Percentiles rank a stretch among this genome's conserved stretches.
Evolutionary conservation across 495 filamentous ascomycete genomes (phyloP).

Genomic region (Aspergillus haitiensis): DNA sequence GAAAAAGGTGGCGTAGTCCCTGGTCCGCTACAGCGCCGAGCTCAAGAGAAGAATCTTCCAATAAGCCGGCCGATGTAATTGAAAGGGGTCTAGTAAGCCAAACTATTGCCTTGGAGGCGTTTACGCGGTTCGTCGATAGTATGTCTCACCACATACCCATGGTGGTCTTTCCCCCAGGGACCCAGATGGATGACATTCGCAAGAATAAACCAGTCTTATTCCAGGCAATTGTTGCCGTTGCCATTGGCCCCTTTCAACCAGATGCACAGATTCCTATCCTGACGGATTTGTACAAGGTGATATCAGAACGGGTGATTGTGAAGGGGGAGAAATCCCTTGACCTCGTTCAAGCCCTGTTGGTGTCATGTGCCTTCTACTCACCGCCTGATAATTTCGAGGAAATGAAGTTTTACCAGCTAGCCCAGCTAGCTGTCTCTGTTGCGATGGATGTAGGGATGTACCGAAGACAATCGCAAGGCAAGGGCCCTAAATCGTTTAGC

Average conservation of each 20-base stretch:
- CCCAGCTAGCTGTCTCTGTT: conserved; percentile 81
- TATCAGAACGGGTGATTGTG: conserved; percentile 73
- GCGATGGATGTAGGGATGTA: conserved; percentile 86
- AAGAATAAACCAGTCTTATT: conserved; percentile 76
- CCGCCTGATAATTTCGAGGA: conserved; percentile 82
- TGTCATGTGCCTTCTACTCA: conserved; percentile 76
- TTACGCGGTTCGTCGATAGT: conserved; percentile 64
- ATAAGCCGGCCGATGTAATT: conserved; percentile 61
- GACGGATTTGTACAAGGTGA: conserved; percentile 67
- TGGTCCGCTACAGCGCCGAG: conserved; percentile 10
- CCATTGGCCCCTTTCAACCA: conserved; percentile 62
- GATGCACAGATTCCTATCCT: conserved; percentile 60
- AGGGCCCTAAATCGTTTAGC: conserved; percentile 26
- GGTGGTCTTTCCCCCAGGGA: conserved; percentile 70
- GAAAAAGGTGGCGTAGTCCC: conserved; percentile 15
- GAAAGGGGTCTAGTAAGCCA: conserved; percentile 67
- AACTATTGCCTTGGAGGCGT: conserved; percentile 62
- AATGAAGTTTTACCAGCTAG: conserved; percentile 86
- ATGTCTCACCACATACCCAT: conserved; percentile 74
- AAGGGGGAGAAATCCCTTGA: conserved; percentile 83
- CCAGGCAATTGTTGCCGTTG: conserved; percentile 70
- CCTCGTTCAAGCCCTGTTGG: conserved; percentile 75
- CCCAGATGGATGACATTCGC: conserved; percentile 66
- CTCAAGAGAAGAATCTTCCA: conserved; percentile 5
- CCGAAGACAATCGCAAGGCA: conserved; percentile 33